Evolutionary conservation across 768 basidiomycete genomes (phyloP).

Genomic region (Suillus hirtellus): DNA sequence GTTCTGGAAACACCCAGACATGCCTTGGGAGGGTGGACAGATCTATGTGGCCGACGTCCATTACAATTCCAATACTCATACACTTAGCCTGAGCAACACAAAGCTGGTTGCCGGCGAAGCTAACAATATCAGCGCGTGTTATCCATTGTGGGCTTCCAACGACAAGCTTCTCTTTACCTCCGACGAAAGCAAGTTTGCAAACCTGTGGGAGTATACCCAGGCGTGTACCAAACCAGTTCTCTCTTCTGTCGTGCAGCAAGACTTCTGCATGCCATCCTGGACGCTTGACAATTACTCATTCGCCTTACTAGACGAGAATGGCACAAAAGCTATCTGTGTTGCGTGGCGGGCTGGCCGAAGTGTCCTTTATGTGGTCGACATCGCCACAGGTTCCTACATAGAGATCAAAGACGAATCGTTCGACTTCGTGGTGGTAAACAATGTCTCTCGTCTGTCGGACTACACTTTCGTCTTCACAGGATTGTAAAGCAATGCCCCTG

Average conservation of each 20-base stretch:
- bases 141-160: constrained; percentile 41
- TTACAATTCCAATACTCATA: constrained; percentile 16
- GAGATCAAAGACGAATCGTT: constrained; percentile 2
- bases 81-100: constrained; percentile 17
- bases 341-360: constrained; percentile 32
- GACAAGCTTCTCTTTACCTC: constrained; percentile 56
- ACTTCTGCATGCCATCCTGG: constrained; percentile 27
- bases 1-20: constrained; percentile 63
- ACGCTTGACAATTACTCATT: constrained; percentile 21
- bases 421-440: constrained; percentile 4
- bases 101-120: constrained; percentile 52
- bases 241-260: constrained; percentile 32
- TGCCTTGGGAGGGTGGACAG: constrained; percentile 66
- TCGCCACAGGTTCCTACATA: constrained; percentile 11
- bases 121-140: constrained; percentile 41
- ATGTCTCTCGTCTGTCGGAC: not conserved
- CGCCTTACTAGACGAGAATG: constrained; percentile 25
- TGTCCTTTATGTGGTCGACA: constrained; percentile 34
- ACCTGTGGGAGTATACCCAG: constrained; percentile 35
- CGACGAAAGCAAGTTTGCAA: constrained; percentile 59
- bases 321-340: constrained; percentile 28
- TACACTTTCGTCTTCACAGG: too few relatives aligned
- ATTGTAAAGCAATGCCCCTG: not conserved
- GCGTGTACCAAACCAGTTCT: constrained; percentile 26
- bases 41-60: constrained; percentile 50